phyloP scores from a whole-genome alignment of 2,329 filamentous ascomycete species.

The Albophoma yamanashiensis region DNA sequence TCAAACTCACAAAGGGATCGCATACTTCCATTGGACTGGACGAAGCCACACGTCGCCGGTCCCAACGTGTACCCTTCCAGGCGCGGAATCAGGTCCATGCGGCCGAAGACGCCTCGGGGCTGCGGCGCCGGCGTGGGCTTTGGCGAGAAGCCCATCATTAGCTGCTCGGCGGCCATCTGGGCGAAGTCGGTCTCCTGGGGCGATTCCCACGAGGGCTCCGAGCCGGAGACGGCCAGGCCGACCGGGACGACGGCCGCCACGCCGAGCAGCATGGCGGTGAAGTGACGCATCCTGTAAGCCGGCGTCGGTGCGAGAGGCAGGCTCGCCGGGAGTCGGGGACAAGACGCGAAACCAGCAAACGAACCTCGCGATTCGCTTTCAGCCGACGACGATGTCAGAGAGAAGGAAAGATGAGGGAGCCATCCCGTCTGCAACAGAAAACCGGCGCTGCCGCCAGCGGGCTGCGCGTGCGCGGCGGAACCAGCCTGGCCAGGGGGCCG shows the following conservation, averaged over 20 bases:
- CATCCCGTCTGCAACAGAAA: neutral
- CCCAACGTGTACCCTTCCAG: conserved; percentile 16
- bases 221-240: conserved; percentile 4
- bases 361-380: neutral
- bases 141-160: conserved; percentile 20
- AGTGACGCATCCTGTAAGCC: neutral
- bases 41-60: conserved; percentile 20
- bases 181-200: conserved; percentile 14
- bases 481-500: neutral
- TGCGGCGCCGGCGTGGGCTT: conserved; percentile 18
- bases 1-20: neutral
- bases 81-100: conserved; percentile 17
- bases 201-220: conserved; percentile 17
- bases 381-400: neutral
- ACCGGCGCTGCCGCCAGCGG: neutral
- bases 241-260: neutral
- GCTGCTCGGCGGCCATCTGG: conserved; percentile 9
- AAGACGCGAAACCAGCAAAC: neutral
- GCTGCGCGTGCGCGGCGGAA: neutral
- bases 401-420: neutral
- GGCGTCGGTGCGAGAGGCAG: neutral
- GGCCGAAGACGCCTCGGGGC: conserved; percentile 10
- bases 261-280: neutral
- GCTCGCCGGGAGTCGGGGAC: neutral
- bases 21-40: conserved; percentile 16